Evolutionary conservation across 495 filamentous ascomycete species (phyloP).

Genomic region (Daldinia bambusicola): DNA sequence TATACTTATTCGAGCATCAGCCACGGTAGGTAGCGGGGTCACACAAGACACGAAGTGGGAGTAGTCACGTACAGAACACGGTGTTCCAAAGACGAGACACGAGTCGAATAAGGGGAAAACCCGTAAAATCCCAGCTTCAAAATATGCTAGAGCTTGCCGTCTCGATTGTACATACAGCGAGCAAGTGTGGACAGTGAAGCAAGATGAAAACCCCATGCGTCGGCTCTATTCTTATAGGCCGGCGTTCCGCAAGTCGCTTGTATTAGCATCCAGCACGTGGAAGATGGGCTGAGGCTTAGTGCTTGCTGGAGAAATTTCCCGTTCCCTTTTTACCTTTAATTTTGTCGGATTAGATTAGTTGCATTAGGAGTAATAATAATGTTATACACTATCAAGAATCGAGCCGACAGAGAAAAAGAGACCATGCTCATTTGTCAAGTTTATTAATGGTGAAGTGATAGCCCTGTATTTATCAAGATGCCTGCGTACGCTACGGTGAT

Average conservation of each 20-base stretch:
- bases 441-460: neutral
- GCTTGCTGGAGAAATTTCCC: constrained; percentile 46
- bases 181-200: constrained; percentile 67
- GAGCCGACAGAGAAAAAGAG: too few relatives aligned
- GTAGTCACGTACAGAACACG: too few relatives aligned
- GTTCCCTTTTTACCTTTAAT: neutral
- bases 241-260: constrained; percentile 40
- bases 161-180: constrained; percentile 54
- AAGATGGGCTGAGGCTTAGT: constrained; percentile 45
- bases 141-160: constrained; percentile 65
- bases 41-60: too few relatives aligned
- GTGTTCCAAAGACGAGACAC: constrained; percentile 49
- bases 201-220: constrained; percentile 49
- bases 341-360: neutral
- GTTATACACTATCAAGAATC: neutral
- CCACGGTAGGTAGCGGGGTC: neutral
- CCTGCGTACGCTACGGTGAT: neutral
- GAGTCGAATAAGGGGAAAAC: too few relatives aligned
- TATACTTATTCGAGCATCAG: neutral
- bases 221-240: constrained; percentile 30
- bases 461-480: neutral
- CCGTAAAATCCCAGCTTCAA: constrained; percentile 50
- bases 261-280: constrained; percentile 29
- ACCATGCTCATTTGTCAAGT: neutral
- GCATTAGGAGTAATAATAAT: neutral